Conservation (phyloP, 148 eudicot genomes). For the Limonium bicolor region DNA sequence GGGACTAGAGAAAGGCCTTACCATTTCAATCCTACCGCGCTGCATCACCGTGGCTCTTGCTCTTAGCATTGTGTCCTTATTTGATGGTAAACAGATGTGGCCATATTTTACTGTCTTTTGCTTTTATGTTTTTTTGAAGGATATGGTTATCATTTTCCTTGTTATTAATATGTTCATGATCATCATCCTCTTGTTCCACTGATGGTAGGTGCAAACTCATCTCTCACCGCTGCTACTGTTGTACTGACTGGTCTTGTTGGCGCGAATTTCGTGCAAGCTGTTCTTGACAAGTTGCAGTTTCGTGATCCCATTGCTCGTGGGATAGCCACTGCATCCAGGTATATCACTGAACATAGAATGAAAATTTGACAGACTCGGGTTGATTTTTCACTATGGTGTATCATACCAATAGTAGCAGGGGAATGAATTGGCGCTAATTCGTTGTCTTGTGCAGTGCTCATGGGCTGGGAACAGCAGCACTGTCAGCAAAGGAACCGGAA, state of each 20-base stretch:
- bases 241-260: constrained; percentile 94
- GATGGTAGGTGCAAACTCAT: constrained; percentile 61
- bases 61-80: constrained; percentile 83
- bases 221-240: constrained; percentile 91
- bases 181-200: no score
- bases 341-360: no score
- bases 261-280: constrained; percentile 85
- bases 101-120: background rate
- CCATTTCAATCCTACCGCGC: constrained; percentile 81
- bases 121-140: no score
- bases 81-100: constrained; percentile 53
- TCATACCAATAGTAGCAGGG: no score
- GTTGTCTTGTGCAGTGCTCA: constrained; percentile 94
- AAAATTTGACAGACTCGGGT: no score
- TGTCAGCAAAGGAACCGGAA: constrained; percentile 97
- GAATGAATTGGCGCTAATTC: no score
- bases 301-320: constrained; percentile 96
- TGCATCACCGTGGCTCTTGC: constrained; percentile 99
- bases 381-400: no score
- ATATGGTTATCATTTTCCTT: background rate
- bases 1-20: constrained; percentile 64
- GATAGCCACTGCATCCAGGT: constrained; percentile 98
- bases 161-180: no score
- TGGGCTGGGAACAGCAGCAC: constrained; percentile 96
- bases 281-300: constrained; percentile 64